Evolutionary conservation across 1,284 basidiomycete species (phyloP).

Genomic region (Albatrellus sp.): DNA sequence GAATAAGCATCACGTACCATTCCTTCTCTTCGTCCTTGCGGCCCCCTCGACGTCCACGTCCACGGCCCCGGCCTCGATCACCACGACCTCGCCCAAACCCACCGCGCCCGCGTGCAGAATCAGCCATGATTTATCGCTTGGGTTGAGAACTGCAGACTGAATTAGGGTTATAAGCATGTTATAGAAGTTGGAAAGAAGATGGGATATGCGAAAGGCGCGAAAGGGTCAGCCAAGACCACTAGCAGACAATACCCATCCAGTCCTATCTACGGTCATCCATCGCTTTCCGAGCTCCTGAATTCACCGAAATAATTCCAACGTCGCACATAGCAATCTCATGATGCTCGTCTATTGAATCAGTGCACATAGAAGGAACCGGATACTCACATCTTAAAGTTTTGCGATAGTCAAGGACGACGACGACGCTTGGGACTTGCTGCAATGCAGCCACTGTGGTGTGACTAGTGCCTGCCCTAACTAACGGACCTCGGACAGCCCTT

Average conservation of each 20-base stretch:
- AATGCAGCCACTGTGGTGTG: background rate
- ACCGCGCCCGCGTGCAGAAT: constrained; percentile 70
- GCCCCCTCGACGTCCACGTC: constrained; percentile 88
- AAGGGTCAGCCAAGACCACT: too few species aligned
- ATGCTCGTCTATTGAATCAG: background rate
- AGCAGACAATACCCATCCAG: constrained; percentile 7
- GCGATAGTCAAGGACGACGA: constrained; percentile 20
- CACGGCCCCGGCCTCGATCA: constrained; percentile 69
- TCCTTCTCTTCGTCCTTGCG: constrained; percentile 99
- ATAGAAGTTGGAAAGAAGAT: too few species aligned
- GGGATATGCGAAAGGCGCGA: too few species aligned
- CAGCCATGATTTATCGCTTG: constrained; percentile 44
- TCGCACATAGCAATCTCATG: constrained; percentile 2
- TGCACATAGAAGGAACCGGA: background rate
- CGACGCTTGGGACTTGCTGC: constrained; percentile 11
- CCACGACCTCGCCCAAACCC: constrained; percentile 78
- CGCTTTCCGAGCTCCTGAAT: constrained; percentile 3
- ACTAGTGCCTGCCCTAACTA: constrained; percentile 2
- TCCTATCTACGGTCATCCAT: constrained; percentile 12
- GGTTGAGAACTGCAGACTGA: too few species aligned
- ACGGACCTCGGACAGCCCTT: constrained; percentile 7
- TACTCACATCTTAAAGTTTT: constrained; percentile 14
- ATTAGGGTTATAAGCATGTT: too few species aligned
- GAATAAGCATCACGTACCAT: constrained; percentile 52
- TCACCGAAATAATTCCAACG: constrained; percentile 2